Evolutionary conservation across 2,329 filamentous ascomycete species (phyloP).

Genomic region (Cadophora malorum): DNA sequence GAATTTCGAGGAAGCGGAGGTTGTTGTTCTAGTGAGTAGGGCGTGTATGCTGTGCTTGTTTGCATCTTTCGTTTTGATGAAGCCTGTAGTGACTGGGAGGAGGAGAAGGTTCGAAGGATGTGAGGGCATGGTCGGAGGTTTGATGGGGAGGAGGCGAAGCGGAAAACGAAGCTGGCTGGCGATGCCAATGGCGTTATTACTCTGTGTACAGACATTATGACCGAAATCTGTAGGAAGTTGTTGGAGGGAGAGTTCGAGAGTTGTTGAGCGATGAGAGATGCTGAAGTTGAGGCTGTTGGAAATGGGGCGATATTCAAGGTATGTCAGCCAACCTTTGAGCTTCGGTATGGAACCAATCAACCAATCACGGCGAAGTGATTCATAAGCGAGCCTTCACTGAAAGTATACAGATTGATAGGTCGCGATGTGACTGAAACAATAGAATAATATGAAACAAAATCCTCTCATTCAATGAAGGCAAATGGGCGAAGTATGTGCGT

Average conservation of each 20-base stretch:
- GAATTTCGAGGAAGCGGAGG: conserved; percentile 62
- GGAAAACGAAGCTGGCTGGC: conserved; percentile 40
- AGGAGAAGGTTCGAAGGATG: conserved; percentile 54
- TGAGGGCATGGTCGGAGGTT: conserved; percentile 49
- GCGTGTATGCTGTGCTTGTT: conserved; percentile 69
- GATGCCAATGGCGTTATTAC: conserved; percentile 43
- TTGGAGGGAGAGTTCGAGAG: not conserved
- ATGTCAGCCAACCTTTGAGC: conserved; percentile 10
- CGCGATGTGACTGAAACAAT: not conserved
- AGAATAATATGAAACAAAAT: not conserved
- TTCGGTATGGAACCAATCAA: not conserved
- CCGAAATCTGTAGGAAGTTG: conserved; percentile 1
- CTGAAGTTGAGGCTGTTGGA: conserved; percentile 1
- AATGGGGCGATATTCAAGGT: conserved; percentile 10
- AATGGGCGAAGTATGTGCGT: not conserved
- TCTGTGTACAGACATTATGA: conserved; percentile 42
- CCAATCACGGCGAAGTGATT: conserved; percentile 30
- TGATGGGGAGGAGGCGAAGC: conserved; percentile 44
- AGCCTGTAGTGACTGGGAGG: conserved; percentile 49
- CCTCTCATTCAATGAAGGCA: not conserved
- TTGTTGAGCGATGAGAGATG: not conserved
- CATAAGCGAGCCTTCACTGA: conserved; percentile 18
- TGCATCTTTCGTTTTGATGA: conserved; percentile 67
- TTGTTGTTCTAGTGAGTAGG: conserved; percentile 61
- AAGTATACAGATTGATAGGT: not conserved